Conservation (phyloP, 345 rosid genomes). For the Theobroma cacao region DNA sequence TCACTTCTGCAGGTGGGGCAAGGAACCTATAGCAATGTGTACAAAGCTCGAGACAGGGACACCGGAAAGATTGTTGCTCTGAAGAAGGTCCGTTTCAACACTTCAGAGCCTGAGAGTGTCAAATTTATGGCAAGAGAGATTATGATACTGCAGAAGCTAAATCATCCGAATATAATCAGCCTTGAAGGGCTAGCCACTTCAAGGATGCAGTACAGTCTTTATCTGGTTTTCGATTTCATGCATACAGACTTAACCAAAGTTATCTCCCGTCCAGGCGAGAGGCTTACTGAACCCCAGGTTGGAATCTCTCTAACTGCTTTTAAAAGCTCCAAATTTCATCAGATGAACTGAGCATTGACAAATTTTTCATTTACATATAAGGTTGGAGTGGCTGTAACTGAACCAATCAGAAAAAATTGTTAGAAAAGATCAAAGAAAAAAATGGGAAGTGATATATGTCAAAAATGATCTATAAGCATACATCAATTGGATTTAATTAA, state of each 20-base stretch:
- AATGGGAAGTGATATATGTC: not conserved
- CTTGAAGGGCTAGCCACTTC: slow-evolving; percentile 87
- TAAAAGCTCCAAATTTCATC: not conserved
- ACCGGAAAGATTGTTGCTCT: slow-evolving; percentile 72
- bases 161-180: slow-evolving; percentile 80
- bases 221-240: slow-evolving; percentile 80
- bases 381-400: not conserved
- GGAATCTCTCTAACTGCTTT: not conserved
- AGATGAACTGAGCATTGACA: not conserved
- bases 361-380: not conserved
- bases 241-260: slow-evolving; percentile 62
- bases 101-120: slow-evolving; percentile 78
- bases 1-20: slow-evolving; percentile 64
- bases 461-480: not conserved
- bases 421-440: not conserved
- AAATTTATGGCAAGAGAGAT: slow-evolving; percentile 97
- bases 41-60: slow-evolving; percentile 76
- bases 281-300: slow-evolving; percentile 79
- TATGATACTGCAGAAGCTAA: slow-evolving; percentile 58
- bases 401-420: not conserved
- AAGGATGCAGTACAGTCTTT: slow-evolving; percentile 89
- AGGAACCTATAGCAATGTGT: slow-evolving; percentile 92
- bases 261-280: slow-evolving; percentile 56
- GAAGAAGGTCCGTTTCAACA: slow-evolving; percentile 86
- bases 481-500: not conserved